phyloP scores from a whole-genome alignment of 2,329 filamentous ascomycete species.

The Calonectria hawksworthii region DNA sequence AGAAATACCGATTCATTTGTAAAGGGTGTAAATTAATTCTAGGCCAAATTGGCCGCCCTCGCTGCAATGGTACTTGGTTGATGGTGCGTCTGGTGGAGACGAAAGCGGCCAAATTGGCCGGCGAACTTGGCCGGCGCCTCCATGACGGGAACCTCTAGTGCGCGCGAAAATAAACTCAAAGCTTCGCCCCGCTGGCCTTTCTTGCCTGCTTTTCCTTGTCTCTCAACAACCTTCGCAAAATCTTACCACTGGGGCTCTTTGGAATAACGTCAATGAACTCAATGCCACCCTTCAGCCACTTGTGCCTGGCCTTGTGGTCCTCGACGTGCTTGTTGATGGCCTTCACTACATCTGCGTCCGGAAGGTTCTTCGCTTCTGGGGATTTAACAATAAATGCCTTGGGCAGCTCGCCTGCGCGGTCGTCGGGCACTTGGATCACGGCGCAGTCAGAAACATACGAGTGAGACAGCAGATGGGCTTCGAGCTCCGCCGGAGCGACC shows the following conservation, averaged over 20 bases:
- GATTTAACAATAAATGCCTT: conserved; percentile 71
- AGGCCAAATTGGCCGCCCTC: conserved; percentile 6
- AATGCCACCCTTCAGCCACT: conserved; percentile 73
- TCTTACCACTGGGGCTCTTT: conserved; percentile 81
- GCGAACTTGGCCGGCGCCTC: background rate
- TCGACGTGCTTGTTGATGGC: conserved; percentile 72
- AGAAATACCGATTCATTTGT: background rate
- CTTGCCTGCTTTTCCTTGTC: conserved; percentile 69
- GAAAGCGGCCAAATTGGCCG: background rate
- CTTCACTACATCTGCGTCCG: conserved; percentile 62
- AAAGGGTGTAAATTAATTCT: background rate
- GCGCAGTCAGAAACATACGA: conserved; percentile 78
- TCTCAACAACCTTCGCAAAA: conserved; percentile 75
- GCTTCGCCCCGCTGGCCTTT: conserved; percentile 4
- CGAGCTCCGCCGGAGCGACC: conserved; percentile 83
- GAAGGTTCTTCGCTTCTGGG: conserved; percentile 60
- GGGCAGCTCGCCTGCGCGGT: conserved; percentile 71
- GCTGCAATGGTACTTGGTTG: background rate
- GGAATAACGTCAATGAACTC: conserved; percentile 76
- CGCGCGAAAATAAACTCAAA: background rate
- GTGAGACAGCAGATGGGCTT: conserved; percentile 80
- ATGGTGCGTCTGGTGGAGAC: background rate
- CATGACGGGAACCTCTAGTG: background rate
- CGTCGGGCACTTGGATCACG: conserved; percentile 77
- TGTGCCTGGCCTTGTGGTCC: conserved; percentile 75